Percentiles rank a stretch among this genome's conserved stretches.
These are phyloP conservation scores for Dalbergia cultrata DNA, from an alignment of 306 rosid species.

Conservation along the genomic window DNA sequence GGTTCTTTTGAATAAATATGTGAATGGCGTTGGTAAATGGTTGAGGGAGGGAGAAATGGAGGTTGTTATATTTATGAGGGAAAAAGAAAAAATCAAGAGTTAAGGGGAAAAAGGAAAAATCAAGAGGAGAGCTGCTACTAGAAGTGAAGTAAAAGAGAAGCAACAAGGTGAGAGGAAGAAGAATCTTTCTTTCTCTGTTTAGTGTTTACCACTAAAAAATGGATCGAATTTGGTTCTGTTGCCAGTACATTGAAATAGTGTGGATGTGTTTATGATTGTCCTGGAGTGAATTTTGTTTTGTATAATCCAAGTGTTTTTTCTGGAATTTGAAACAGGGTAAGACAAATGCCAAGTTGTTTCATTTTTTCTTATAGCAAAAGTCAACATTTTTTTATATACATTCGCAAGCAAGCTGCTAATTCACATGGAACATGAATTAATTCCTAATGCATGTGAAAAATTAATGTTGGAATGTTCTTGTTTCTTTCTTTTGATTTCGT, in stretches of 20 bases:
- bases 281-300: constrained; percentile 8
- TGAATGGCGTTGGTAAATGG: neutral
- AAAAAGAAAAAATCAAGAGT: constrained; percentile 33
- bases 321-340: neutral
- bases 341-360: neutral
- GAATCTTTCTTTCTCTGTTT: neutral
- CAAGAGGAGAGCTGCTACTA: constrained; percentile 34
- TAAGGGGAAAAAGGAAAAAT: constrained; percentile 34
- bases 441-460: constrained; percentile 24
- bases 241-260: neutral
- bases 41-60: constrained; percentile 11
- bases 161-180: neutral
- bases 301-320: neutral
- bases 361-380: neutral
- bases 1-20: too few relatives aligned
- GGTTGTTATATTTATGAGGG: constrained; percentile 30
- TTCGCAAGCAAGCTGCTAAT: neutral
- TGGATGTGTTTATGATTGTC: constrained; percentile 21
- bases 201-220: neutral
- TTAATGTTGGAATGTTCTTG: neutral
- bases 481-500: constrained; percentile 3
- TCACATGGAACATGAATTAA: neutral
- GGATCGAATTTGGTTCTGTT: constrained; percentile 30
- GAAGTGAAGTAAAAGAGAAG: constrained; percentile 83
- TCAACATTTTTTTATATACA: too few relatives aligned